phyloP scores from a whole-genome alignment of 2,329 filamentous ascomycete species.

The Penicillium italicum region DNA sequence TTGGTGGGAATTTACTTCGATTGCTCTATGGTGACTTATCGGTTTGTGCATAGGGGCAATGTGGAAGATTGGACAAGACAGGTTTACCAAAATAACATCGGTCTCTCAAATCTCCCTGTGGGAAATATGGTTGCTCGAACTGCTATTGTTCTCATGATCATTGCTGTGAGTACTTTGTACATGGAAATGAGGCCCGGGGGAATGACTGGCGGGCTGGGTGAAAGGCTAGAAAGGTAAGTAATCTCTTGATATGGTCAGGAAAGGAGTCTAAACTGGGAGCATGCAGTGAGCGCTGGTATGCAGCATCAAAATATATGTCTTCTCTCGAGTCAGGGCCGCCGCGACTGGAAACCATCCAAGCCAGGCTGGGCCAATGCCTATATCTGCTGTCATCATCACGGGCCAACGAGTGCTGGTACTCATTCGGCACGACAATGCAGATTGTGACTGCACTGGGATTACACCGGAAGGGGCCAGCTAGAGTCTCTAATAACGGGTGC shows the following conservation, averaged over 20 bases:
- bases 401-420: conserved; percentile 60
- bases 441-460: conserved; percentile 49
- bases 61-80: conserved; percentile 49
- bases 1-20: conserved; percentile 57
- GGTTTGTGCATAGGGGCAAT: conserved; percentile 55
- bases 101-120: conserved; percentile 36
- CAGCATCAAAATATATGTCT: conserved; percentile 36
- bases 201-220: conserved; percentile 22
- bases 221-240: conserved; percentile 25
- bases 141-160: conserved; percentile 48
- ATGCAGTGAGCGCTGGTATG: conserved; percentile 38
- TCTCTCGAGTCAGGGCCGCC: conserved; percentile 52
- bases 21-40: conserved; percentile 58
- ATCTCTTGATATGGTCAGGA: background rate
- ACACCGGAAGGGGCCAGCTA: conserved; percentile 33
- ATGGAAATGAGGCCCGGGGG: conserved; percentile 41
- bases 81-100: conserved; percentile 40
- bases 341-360: conserved; percentile 56
- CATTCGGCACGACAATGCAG: conserved; percentile 56
- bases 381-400: conserved; percentile 58
- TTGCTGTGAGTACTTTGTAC: conserved; percentile 49
- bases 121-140: conserved; percentile 46
- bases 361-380: conserved; percentile 55
- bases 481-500: conserved; percentile 28
- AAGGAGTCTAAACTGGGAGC: background rate